These are phyloP conservation scores for Nemania diffusa DNA, from an alignment of 2,329 filamentous ascomycete species.

Conservation along the genomic window DNA sequence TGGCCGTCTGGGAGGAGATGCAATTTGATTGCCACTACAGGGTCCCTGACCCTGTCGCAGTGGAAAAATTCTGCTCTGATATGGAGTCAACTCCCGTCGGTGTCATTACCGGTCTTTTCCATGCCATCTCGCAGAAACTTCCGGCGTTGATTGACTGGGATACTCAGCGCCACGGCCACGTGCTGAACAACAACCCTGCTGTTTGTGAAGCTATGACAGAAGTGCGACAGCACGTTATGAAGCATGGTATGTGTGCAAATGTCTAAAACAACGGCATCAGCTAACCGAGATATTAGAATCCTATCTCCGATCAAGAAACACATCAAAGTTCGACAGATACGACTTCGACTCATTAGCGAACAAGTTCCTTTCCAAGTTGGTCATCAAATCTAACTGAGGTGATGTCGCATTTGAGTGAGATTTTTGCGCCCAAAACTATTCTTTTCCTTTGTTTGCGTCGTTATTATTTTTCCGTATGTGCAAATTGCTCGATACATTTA, in stretches of 20 bases:
- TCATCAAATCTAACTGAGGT: constrained; percentile 86
- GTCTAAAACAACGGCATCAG: constrained; percentile 6
- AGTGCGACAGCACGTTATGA: constrained; percentile 89
- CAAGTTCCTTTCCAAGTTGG: constrained; percentile 96
- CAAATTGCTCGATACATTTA: constrained; percentile 53
- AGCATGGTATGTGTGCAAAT: constrained; percentile 78
- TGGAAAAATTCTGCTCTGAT: constrained; percentile 94
- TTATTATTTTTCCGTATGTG: constrained; percentile 48
- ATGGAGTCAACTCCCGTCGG: constrained; percentile 97
- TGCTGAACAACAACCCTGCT: constrained; percentile 89
- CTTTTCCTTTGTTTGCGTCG: constrained; percentile 47
- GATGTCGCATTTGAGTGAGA: constrained; percentile 16
- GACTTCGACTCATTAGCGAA: constrained; percentile 97
- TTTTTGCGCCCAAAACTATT: constrained; percentile 33
- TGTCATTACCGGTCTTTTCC: constrained; percentile 96
- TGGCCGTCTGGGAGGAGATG: constrained; percentile 98
- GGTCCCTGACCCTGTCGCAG: constrained; percentile 82
- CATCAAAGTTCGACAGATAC: constrained; percentile 85
- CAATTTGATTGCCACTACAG: constrained; percentile 98
- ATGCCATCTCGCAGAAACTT: constrained; percentile 96
- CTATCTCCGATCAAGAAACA: constrained; percentile 83
- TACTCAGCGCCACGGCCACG: constrained; percentile 86
- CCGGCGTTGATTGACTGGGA: constrained; percentile 95
- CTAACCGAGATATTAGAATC: constrained; percentile 72
- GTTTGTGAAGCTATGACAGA: constrained; percentile 97